These are phyloP conservation scores for Fusarium sp. DNA, from an alignment of 2,329 filamentous ascomycete genomes.

Conservation along the genomic window DNA sequence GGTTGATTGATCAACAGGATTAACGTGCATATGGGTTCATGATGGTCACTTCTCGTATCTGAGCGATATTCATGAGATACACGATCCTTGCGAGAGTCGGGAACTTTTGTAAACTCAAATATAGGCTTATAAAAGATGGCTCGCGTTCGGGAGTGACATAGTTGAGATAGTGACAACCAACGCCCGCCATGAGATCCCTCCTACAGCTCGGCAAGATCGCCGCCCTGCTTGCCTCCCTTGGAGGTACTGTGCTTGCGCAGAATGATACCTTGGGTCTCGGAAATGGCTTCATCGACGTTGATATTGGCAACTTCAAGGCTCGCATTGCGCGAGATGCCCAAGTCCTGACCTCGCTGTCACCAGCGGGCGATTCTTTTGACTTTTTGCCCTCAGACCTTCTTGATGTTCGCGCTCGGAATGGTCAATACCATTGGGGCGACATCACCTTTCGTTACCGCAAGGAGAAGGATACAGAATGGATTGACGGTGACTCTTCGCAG, in stretches of 20 bases:
- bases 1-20: background rate
- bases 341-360: constrained; percentile 60
- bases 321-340: constrained; percentile 59
- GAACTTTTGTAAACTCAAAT: background rate
- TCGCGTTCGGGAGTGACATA: background rate
- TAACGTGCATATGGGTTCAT: background rate
- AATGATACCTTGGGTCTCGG: constrained; percentile 50
- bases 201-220: background rate
- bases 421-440: constrained; percentile 70
- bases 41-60: background rate
- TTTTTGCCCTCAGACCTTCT: constrained; percentile 67
- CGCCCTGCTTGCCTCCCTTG: background rate
- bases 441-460: constrained; percentile 67
- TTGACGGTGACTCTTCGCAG: constrained; percentile 58
- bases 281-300: constrained; percentile 55
- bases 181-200: constrained; percentile 6
- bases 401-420: constrained; percentile 58
- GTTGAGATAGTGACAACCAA: background rate
- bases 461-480: constrained; percentile 55
- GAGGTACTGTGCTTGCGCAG: background rate
- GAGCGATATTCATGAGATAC: background rate
- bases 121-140: constrained; percentile 9
- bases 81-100: background rate
- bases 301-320: constrained; percentile 56
- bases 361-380: constrained; percentile 59